Evolutionary conservation across 202 grass and related monocot species (phyloP).

Genomic region (Brachypodium distachyon): DNA sequence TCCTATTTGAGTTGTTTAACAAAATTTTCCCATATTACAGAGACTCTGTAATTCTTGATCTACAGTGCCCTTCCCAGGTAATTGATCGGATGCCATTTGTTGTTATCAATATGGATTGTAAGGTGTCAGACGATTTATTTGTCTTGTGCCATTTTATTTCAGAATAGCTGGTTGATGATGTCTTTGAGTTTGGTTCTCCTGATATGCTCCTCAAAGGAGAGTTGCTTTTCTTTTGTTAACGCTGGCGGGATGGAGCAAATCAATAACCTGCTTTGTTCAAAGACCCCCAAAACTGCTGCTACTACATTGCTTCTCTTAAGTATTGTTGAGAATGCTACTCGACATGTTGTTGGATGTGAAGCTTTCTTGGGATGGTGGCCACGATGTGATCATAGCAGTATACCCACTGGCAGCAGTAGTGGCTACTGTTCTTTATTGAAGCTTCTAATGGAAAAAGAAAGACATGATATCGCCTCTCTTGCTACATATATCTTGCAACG

Average conservation of each 20-base stretch:
- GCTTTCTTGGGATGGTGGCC: slow-evolving; percentile 92
- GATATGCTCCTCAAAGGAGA: slow-evolving; percentile 79
- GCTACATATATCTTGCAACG: slow-evolving; percentile 74
- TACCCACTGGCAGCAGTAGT: slow-evolving; percentile 48
- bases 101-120: slow-evolving; percentile 8
- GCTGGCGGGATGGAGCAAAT: slow-evolving; percentile 88
- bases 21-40: slow-evolving; percentile 67
- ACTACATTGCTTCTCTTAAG: slow-evolving; percentile 67
- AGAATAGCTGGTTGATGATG: slow-evolving; percentile 60
- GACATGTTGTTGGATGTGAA: slow-evolving; percentile 88
- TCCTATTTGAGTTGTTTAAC: slow-evolving; percentile 55
- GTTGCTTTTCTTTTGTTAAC: slow-evolving; percentile 76
- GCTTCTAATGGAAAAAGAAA: slow-evolving; percentile 81
- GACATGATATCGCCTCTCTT: slow-evolving; percentile 74
- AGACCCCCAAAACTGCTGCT: slow-evolving; percentile 54
- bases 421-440: slow-evolving; percentile 82
- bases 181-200: slow-evolving; percentile 76
- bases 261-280: slow-evolving; percentile 45
- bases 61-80: slow-evolving; percentile 61
- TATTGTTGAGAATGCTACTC: slow-evolving; percentile 75
- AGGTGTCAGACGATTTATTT: slow-evolving; percentile 23
- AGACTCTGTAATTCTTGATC: slow-evolving; percentile 32
- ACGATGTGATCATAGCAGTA: slow-evolving; percentile 25
- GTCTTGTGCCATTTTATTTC: slow-evolving; percentile 33
- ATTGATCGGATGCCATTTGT: slow-evolving; percentile 17